Conservation (phyloP, 2,329 filamentous ascomycete species). For the Thelonectria rubi region DNA sequence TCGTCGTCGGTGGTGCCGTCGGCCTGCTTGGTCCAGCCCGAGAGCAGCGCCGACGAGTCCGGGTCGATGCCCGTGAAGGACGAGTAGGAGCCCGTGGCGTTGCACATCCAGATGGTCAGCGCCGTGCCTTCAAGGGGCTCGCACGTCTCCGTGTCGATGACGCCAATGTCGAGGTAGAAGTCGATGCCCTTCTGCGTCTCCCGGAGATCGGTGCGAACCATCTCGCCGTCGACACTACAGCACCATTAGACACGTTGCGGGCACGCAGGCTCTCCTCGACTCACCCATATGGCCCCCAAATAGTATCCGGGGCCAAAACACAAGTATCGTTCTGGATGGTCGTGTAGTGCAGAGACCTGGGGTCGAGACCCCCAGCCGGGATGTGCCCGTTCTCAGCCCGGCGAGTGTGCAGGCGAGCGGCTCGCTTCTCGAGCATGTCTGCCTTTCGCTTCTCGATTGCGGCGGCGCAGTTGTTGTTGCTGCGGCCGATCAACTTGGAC, state of each 20-base stretch:
- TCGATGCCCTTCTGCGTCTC: slow-evolving; percentile 24
- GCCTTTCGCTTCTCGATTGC: slow-evolving; percentile 25
- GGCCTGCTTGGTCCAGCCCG: slow-evolving; percentile 9
- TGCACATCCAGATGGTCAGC: slow-evolving; percentile 23
- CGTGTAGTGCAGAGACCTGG: slow-evolving; percentile 3
- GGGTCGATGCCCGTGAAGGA: slow-evolving; percentile 25
- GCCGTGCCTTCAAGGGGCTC: slow-evolving; percentile 18
- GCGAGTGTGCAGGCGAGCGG: slow-evolving; percentile 17
- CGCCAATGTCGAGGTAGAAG: slow-evolving; percentile 24
- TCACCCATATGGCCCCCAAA: slow-evolving; percentile 17
- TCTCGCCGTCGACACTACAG: slow-evolving; percentile 16
- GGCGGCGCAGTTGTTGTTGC: slow-evolving; percentile 24
- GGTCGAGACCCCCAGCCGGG: neutral
- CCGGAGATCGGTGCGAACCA: slow-evolving; percentile 20
- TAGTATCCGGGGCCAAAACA: slow-evolving; percentile 20
- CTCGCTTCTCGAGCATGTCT: slow-evolving; percentile 17
- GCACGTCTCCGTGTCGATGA: slow-evolving; percentile 25
- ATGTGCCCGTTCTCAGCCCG: slow-evolving; percentile 9
- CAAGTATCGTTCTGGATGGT: slow-evolving; percentile 23
- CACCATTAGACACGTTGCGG: neutral
- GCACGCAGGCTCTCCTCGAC: neutral
- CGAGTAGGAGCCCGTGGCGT: slow-evolving; percentile 22
- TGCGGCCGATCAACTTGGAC: slow-evolving; percentile 16
- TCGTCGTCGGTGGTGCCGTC: slow-evolving; percentile 21
- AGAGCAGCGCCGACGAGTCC: slow-evolving; percentile 13